Conservation (phyloP, 83 land plant genomes). For the Thuja plicata region DNA sequence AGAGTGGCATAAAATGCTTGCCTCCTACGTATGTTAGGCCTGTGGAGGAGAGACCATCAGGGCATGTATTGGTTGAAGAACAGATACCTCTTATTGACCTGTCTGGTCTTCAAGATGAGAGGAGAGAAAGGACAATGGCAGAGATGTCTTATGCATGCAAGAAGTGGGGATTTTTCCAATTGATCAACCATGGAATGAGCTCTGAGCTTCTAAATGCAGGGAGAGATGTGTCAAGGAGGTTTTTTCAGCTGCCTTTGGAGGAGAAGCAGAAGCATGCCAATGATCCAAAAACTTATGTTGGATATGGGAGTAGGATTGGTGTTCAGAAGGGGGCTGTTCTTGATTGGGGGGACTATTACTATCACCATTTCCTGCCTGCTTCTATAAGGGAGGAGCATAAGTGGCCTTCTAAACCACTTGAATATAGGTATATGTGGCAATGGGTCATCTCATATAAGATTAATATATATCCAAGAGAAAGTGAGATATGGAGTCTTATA, state of each 20-base stretch:
- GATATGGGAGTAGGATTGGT: constrained; percentile 11
- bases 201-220: constrained; percentile 16
- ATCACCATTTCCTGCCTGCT: neutral
- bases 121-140: neutral
- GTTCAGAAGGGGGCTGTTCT: neutral
- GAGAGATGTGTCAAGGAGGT: neutral
- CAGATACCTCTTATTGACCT: neutral
- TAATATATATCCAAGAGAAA: no score
- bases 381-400: neutral
- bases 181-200: constrained; percentile 23
- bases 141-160: constrained; percentile 19
- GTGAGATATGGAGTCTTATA: neutral
- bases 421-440: constrained; percentile 2
- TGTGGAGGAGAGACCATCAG: neutral
- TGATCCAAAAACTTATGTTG: constrained; percentile 10
- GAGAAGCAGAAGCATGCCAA: constrained; percentile 10
- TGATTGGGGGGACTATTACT: constrained; percentile 15
- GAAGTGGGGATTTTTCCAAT: constrained; percentile 26
- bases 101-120: neutral
- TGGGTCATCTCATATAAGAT: neutral
- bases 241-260: neutral
- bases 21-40: neutral
- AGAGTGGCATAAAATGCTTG: constrained; percentile 7
- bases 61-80: neutral
- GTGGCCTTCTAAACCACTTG: neutral